Conservation (phyloP, 208 protist genomes). For the Entamoeba histolytica region DNA sequence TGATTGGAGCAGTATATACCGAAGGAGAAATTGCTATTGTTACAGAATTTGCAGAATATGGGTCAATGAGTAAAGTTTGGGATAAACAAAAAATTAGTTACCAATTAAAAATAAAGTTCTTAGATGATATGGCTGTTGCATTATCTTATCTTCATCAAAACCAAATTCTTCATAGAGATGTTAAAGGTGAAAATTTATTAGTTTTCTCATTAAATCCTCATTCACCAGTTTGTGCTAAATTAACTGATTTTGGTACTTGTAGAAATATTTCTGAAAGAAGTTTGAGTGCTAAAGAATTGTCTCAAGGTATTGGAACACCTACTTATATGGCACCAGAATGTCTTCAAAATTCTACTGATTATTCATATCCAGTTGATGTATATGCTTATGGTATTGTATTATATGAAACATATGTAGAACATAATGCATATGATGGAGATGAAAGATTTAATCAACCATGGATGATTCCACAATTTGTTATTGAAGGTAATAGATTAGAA, state of each 20-base stretch:
- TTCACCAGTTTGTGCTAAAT: neutral
- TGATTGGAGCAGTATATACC: neutral
- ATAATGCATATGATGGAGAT: neutral
- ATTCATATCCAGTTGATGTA: neutral
- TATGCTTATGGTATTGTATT: neutral
- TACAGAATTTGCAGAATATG: neutral
- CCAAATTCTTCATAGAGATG: neutral
- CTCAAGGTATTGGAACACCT: neutral
- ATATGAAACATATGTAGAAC: neutral
- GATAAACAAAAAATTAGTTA: neutral
- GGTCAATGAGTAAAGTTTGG: neutral
- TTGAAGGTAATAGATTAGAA: neutral
- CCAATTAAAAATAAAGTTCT: neutral
- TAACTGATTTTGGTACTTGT: neutral
- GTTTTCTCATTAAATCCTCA: neutral
- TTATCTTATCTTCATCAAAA: neutral
- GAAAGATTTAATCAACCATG: neutral
- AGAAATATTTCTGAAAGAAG: neutral
- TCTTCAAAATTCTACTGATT: neutral
- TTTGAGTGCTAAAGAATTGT: neutral
- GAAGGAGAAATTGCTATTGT: neutral
- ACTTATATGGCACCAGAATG: neutral
- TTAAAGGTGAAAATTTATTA: neutral
- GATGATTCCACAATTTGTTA: neutral
- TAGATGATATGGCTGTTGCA: neutral